phyloP scores from a whole-genome alignment of 2,329 filamentous ascomycete species.

The Ophiognomonia clavigignenti-juglandacearum region DNA sequence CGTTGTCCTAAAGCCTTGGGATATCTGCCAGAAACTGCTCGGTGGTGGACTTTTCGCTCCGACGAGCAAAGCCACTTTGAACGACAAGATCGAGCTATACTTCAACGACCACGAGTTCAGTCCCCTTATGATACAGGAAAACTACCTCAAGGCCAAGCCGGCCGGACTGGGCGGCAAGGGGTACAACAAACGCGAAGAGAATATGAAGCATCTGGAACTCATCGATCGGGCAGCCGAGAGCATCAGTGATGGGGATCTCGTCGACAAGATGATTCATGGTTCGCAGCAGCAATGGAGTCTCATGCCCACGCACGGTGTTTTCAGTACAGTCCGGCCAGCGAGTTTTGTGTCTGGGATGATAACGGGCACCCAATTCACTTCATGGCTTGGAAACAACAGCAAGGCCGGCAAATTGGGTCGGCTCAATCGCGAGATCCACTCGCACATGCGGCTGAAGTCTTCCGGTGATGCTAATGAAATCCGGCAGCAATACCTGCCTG shows the following conservation, averaged over 20 bases:
- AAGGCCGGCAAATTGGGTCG: conserved; percentile 74
- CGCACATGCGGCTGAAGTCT: conserved; percentile 88
- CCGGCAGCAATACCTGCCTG: conserved; percentile 87
- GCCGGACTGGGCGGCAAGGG: conserved; percentile 51
- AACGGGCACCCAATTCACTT: conserved; percentile 71
- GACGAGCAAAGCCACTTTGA: conserved; percentile 79
- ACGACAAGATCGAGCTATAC: conserved; percentile 97
- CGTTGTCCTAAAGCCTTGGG: conserved; percentile 94
- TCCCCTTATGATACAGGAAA: conserved; percentile 96
- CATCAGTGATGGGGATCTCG: conserved; percentile 93
- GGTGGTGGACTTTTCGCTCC: conserved; percentile 80
- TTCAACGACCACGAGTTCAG: conserved; percentile 99
- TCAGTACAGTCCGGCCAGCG: conserved; percentile 88
- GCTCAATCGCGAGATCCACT: conserved; percentile 88
- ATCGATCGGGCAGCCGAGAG: conserved; percentile 86
- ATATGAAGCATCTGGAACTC: conserved; percentile 79
- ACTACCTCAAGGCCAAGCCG: conserved; percentile 84
- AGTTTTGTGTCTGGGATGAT: conserved; percentile 82
- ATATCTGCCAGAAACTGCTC: conserved; percentile 91
- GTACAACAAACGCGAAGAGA: conserved; percentile 63
- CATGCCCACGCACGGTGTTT: conserved; percentile 94
- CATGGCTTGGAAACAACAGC: conserved; percentile 94
- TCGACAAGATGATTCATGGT: conserved; percentile 97
- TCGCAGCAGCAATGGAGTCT: conserved; percentile 97
- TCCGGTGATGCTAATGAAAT: conserved; percentile 92